A percentile compares a stretch with the other conserved stretches of the same genome.
phyloP scores from a whole-genome alignment of 345 rosid genomes.

The Anacardium occidentale region DNA sequence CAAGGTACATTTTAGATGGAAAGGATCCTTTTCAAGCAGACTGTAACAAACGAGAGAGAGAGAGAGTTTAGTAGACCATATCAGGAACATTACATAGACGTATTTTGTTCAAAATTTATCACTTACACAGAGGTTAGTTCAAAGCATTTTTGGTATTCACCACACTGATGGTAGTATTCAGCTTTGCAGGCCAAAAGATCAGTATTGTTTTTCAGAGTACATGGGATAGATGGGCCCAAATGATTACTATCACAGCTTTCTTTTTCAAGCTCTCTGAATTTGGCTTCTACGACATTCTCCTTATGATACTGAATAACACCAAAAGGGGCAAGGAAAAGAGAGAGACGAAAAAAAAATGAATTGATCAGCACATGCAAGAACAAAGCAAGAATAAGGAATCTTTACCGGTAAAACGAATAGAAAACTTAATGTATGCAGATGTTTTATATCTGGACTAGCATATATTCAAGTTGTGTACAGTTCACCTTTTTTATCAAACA shows the following conservation, averaged over 20 bases:
- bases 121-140: conserved; percentile 83
- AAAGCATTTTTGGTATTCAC: conserved; percentile 93
- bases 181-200: conserved; percentile 96
- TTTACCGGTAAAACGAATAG: conserved; percentile 6
- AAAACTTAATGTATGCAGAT: background rate
- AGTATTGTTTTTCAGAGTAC: conserved; percentile 62
- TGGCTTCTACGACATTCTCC: conserved; percentile 79
- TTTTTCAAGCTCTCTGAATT: conserved; percentile 74
- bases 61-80: conserved; percentile 19
- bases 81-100: conserved; percentile 10
- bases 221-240: conserved; percentile 51
- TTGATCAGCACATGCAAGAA: conserved; percentile 23
- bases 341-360: conserved; percentile 18
- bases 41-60: conserved; percentile 36
- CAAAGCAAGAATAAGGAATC: background rate
- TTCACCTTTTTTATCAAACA: conserved; percentile 87
- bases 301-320: conserved; percentile 59
- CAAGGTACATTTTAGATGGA: conserved; percentile 81
- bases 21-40: conserved; percentile 95
- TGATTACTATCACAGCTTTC: conserved; percentile 51
- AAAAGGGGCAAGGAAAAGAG: background rate
- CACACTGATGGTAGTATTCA: conserved; percentile 93
- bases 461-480: background rate
- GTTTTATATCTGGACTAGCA: background rate
- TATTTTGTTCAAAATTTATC: conserved; percentile 17